Conservation (phyloP, 257 asterid species). For the Solanum rostratum region DNA sequence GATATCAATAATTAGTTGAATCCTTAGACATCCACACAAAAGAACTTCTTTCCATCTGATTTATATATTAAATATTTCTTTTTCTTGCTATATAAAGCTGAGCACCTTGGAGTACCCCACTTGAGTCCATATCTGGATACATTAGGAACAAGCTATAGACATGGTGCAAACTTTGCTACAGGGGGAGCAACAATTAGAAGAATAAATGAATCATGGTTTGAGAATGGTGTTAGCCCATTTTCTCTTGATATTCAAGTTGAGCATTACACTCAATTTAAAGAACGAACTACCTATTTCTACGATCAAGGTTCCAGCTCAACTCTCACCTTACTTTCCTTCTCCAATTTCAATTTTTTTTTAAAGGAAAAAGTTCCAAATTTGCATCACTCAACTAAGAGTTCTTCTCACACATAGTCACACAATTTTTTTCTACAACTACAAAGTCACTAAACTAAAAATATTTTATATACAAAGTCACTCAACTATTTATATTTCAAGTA, state of each 20-base stretch:
- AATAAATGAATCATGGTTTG: slow-evolving; percentile 20
- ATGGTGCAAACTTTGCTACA: slow-evolving; percentile 42
- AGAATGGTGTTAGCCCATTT: slow-evolving; percentile 32
- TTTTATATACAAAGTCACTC: no score
- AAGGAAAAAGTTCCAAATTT: no score
- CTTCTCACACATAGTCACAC: no score
- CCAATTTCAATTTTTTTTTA: neutral
- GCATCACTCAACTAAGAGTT: neutral
- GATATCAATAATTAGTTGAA: neutral
- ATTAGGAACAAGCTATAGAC: slow-evolving; percentile 25
- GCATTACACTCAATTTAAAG: slow-evolving; percentile 27
- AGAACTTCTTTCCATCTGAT: no score
- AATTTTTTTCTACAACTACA: no score
- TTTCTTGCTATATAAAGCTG: slow-evolving; percentile 15
- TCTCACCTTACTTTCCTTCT: neutral
- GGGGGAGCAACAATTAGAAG: slow-evolving; percentile 32
- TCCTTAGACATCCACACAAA: neutral
- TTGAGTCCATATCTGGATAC: slow-evolving; percentile 44
- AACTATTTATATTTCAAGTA: no score
- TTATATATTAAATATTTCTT: no score
- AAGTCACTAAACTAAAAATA: no score
- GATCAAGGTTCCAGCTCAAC: slow-evolving; percentile 13
- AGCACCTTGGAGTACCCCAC: slow-evolving; percentile 35
- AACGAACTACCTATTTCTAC: slow-evolving; percentile 29
- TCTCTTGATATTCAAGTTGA: slow-evolving; percentile 35